Percentiles rank a stretch among this genome's conserved stretches.
Evolutionary conservation across 306 rosid species (phyloP).

Genomic region (Lagenaria siceraria): DNA sequence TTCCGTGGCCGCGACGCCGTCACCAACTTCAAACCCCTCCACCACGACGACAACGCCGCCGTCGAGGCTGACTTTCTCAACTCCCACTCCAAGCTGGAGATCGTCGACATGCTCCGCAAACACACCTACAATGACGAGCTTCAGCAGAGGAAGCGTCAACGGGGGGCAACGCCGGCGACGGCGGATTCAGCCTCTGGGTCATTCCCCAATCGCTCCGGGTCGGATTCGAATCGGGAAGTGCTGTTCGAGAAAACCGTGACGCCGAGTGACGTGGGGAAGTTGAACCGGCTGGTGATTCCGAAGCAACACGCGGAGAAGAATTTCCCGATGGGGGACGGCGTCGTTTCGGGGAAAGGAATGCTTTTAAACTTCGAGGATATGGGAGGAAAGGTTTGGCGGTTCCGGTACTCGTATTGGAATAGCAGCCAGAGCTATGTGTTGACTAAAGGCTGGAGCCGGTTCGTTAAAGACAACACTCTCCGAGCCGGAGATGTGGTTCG

Average conservation of each 20-base stretch:
- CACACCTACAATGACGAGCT: slow-evolving; percentile 28
- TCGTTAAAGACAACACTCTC: slow-evolving; percentile 34
- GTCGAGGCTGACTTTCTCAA: slow-evolving; percentile 14
- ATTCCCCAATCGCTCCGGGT: not conserved
- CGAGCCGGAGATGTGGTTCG: slow-evolving; percentile 24
- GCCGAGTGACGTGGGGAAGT: slow-evolving; percentile 38
- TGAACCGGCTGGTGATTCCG: slow-evolving; percentile 31
- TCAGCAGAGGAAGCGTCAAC: slow-evolving; percentile 15
- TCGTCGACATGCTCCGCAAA: slow-evolving; percentile 36
- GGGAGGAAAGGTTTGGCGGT: slow-evolving; percentile 24
- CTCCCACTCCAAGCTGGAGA: slow-evolving; percentile 33
- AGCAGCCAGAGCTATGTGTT: slow-evolving; percentile 37
- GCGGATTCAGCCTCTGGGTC: too few species aligned
- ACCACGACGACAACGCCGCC: not conserved
- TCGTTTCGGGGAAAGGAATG: slow-evolving; percentile 12
- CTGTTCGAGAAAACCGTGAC: slow-evolving; percentile 34
- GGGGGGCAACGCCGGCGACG: not conserved
- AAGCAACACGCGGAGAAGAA: slow-evolving; percentile 32
- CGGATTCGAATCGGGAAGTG: not conserved
- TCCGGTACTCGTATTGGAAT: slow-evolving; percentile 34
- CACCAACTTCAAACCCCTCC: slow-evolving; percentile 12
- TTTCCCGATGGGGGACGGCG: slow-evolving; percentile 13
- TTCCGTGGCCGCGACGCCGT: slow-evolving; percentile 25
- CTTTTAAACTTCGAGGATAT: slow-evolving; percentile 21
- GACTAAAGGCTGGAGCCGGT: slow-evolving; percentile 34